Evolutionary conservation across 139 green algal genomes (phyloP).

Genomic region (Tetraselmis chui): DNA sequence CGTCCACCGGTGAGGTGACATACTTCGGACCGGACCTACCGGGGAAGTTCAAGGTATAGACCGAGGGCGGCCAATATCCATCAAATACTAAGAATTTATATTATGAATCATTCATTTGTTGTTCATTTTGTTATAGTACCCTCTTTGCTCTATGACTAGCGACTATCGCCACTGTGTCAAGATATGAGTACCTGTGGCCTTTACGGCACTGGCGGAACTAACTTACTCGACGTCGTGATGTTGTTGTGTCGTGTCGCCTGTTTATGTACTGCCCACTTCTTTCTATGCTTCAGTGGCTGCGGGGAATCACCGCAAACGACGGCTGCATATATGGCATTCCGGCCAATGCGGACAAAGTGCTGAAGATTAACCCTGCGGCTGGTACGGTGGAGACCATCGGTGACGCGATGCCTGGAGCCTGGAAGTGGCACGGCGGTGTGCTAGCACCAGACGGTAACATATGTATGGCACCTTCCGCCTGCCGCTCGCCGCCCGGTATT

Average conservation of each 20-base stretch:
- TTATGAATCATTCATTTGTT: too few relatives aligned
- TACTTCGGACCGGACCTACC: not conserved
- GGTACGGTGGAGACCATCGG: conserved; percentile 1
- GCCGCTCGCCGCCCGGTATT: too few relatives aligned
- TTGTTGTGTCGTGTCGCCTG: too few relatives aligned
- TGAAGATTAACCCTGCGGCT: not conserved
- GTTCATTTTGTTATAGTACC: too few relatives aligned
- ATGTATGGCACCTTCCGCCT: not conserved
- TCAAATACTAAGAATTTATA: too few relatives aligned
- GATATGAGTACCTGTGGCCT: too few relatives aligned
- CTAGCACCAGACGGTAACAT: not conserved
- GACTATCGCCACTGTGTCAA: too few relatives aligned
- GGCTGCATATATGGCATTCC: not conserved
- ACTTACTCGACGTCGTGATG: too few relatives aligned
- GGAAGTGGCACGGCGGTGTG: not conserved
- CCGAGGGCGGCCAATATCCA: too few relatives aligned
- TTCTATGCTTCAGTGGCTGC: not conserved
- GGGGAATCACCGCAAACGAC: not conserved
- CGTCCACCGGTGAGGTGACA: not conserved
- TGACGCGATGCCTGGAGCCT: not conserved
- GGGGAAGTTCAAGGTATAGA: not conserved
- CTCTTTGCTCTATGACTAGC: too few relatives aligned
- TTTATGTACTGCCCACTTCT: too few relatives aligned
- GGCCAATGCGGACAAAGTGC: not conserved
- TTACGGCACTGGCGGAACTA: too few relatives aligned